phyloP scores from a whole-genome alignment of 495 filamentous ascomycete genomes.

The Rusavskia elegans region DNA sequence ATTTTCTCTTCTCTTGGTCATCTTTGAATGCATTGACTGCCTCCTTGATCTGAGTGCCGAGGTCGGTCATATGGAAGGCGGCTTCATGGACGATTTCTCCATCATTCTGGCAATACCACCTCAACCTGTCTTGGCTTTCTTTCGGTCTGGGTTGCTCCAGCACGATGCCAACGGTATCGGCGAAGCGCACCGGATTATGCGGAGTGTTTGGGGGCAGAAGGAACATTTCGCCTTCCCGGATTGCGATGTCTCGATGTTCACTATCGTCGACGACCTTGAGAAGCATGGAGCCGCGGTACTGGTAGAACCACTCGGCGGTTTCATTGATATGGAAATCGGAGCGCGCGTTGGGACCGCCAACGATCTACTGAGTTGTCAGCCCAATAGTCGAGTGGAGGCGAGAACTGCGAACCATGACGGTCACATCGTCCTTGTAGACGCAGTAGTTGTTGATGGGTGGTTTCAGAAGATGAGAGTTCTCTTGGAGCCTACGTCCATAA shows the following conservation, averaged over 20 bases:
- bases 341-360: conserved; percentile 89
- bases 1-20: conserved; percentile 56
- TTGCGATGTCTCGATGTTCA: conserved; percentile 67
- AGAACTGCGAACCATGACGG: conserved; percentile 47
- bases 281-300: conserved; percentile 83
- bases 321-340: conserved; percentile 98
- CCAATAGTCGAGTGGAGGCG: neutral
- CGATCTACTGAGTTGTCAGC: conserved; percentile 41
- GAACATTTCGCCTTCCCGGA: conserved; percentile 89
- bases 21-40: conserved; percentile 73
- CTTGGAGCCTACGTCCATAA: conserved; percentile 52
- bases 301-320: conserved; percentile 96
- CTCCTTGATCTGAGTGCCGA: conserved; percentile 94
- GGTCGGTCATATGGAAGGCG: conserved; percentile 72
- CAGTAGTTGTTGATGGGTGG: conserved; percentile 96
- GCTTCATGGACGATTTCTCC: conserved; percentile 67
- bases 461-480: conserved; percentile 83
- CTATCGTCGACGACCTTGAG: conserved; percentile 67
- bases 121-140: conserved; percentile 56
- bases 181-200: conserved; percentile 61
- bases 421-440: conserved; percentile 69
- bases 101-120: conserved; percentile 79
- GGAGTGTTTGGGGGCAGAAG: conserved; percentile 82
- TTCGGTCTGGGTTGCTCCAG: conserved; percentile 71
- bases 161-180: conserved; percentile 64